Base-by-base conservation (phyloP, 306 rosid genomes). In the Bauhinia variegata region DNA sequence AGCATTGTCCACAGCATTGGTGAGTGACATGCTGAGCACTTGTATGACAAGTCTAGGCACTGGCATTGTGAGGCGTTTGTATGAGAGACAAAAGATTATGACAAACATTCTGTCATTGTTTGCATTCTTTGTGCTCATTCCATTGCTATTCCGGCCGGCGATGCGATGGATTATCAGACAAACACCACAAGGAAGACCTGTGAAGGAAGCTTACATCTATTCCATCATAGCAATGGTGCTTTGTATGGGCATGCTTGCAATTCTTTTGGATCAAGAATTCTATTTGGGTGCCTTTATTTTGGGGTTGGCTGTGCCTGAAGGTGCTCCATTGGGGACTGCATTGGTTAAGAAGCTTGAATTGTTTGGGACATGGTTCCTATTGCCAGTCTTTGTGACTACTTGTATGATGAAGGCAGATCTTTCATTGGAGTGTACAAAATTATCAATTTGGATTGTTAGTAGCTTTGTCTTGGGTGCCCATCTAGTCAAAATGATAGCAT, bases 231-330 rank as follows among this genome's bases (percentile, higher is more conserved):
- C 50, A 5, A 17, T 54, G 41, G 52, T 77, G 46, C 18, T 80
- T 1, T 31, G 19, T 1, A 23, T 78, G 4, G 71, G 73, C 0
- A 6, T 54, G 7, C 1, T 75, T 1, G 19, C 83, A 8, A 1
- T 39, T 15, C 0, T 0, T 1, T 50, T 43, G 23, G 48, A 61
- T 11, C 79, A 57, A 17, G 6, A 36, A 11, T 47, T 74, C 31
- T 7, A 57, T 14, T 23, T 77, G 3, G 85, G 88, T 5, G 77
- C 85, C 49, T 47, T 64, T 19, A 28, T 84, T 8, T 52, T 84
- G 2, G 88, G 88, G 6, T 54, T 84, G 77, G 55, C 66, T 17
- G 63, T 80, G 2, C 85, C 85, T 10, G 80, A 69, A 32, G 88
- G 88, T 41, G 80, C 76, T 0, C 80, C 83, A 0, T n/a, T 77